A percentile compares a stretch with the other conserved stretches of the same genome.
phyloP scores from a whole-genome alignment of 2,329 filamentous ascomycete genomes.

The Talaromyces sp. region DNA sequence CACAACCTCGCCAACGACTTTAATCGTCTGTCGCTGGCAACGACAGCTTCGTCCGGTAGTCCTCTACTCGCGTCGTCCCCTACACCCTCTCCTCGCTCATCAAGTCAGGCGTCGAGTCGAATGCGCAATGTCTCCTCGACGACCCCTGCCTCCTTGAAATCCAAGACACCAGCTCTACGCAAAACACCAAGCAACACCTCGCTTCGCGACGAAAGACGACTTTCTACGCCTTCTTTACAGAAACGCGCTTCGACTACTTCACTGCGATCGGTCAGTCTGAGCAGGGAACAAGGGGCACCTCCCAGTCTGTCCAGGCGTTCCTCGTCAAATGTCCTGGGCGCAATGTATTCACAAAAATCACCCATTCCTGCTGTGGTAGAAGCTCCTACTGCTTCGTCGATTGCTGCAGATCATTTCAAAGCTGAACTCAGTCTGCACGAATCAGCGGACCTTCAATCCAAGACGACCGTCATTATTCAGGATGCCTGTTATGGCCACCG shows the following conservation, averaged over 20 bases:
- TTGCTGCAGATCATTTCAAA: constrained; percentile 68
- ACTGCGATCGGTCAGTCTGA: constrained; percentile 32
- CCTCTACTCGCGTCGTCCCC: constrained; percentile 31
- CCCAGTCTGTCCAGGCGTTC: constrained; percentile 37
- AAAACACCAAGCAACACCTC: constrained; percentile 37
- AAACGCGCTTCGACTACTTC: constrained; percentile 42
- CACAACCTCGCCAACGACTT: constrained; percentile 27
- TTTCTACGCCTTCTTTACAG: constrained; percentile 37
- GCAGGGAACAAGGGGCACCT: constrained; percentile 29
- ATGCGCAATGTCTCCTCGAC: constrained; percentile 22
- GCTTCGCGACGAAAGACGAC: constrained; percentile 38
- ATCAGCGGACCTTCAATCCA: constrained; percentile 40
- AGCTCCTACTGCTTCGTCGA: constrained; percentile 50
- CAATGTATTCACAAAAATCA: constrained; percentile 32
- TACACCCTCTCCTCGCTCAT: constrained; percentile 22
- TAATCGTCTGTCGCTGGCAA: constrained; percentile 31
- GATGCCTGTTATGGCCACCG: constrained; percentile 95
- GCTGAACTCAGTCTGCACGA: constrained; percentile 68
- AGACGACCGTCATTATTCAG: constrained; percentile 82
- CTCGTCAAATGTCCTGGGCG: constrained; percentile 30
- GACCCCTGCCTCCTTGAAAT: constrained; percentile 16
- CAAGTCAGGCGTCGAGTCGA: constrained; percentile 16
- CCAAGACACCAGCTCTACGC: constrained; percentile 21
- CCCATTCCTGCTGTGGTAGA: constrained; percentile 27
- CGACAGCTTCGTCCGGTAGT: constrained; percentile 23